Conservation (phyloP, 305 asterid species). For the Coffea humblotiana region DNA sequence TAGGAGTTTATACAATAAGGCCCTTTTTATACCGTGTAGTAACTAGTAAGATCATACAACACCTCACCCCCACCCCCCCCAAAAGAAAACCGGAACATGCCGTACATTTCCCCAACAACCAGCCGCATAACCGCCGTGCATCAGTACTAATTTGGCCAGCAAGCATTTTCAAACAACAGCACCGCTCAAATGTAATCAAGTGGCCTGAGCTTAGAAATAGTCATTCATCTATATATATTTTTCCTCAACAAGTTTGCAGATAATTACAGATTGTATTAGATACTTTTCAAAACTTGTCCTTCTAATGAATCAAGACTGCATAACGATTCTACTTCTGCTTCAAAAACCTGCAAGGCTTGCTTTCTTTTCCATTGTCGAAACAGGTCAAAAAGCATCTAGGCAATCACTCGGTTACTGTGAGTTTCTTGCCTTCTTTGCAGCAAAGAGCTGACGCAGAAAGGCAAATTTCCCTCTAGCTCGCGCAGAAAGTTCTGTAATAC, state of each 20-base stretch:
- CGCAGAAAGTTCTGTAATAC: constrained; percentile 64
- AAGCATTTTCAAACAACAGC: not conserved
- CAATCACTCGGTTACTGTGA: constrained; percentile 34
- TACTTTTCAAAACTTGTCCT: constrained; percentile 9
- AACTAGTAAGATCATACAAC: too few relatives aligned
- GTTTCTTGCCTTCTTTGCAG: constrained; percentile 79
- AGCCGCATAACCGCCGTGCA: too few relatives aligned
- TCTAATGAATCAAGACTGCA: not conserved
- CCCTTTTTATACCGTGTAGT: too few relatives aligned
- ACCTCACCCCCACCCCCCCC: too few relatives aligned
- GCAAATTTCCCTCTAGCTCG: constrained; percentile 83
- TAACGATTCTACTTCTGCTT: not conserved
- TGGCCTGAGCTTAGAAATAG: not conserved
- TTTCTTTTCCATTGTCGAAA: not conserved
- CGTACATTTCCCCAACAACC: too few relatives aligned
- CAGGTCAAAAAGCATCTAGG: constrained; percentile 12
- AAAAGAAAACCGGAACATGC: too few relatives aligned
- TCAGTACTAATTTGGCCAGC: too few relatives aligned
- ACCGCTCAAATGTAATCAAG: not conserved
- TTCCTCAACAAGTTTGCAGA: not conserved
- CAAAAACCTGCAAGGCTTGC: not conserved
- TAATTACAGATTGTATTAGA: constrained; percentile 5
- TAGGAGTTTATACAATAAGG: too few relatives aligned
- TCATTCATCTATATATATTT: not conserved
- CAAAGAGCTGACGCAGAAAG: constrained; percentile 83